Evolutionary conservation across 2,329 filamentous ascomycete genomes (phyloP), one percentile per base, ranked within the genome.

Genomic region (Elsinoe fawcettii): DNA sequence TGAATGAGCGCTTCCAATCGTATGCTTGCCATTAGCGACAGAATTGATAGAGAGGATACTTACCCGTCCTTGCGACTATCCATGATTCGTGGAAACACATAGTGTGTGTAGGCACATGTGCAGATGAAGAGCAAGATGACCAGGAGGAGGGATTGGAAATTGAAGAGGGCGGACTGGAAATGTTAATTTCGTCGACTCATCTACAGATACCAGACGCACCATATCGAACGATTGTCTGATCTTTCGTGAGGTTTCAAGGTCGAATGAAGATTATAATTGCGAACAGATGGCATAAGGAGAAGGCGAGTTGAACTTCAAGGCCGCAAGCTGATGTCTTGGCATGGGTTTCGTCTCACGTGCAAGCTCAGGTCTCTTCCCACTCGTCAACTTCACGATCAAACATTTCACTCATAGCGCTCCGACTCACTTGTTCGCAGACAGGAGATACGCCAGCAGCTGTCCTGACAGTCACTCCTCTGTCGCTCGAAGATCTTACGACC

Each of bases 91-190:
- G 93, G 92, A 68, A 93, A 88, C 62, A 95, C 84, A 66, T 88
- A 87, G 77, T 97, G 93, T 58, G 90, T 82, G 75, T 99, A 97
- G 61, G 93, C 85, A 73, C 88, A 91, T 58, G 93, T 96, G 81
- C 93, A 99, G 69, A 97, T 95, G 65, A 95, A 84, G 65, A 99
- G 86, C 54, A 99, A 84, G 67, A 99, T 84, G 64, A 96, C 92
- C 66, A 97, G 83, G 66, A 99, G 83, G 65, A 97, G 87, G 59
- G 90, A 95, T 74, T 96, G 90, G 78, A 99, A 97, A 77, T 97
- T 97, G 85, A 99, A 96, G 68, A 99, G 86, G 57, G 93, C 93
- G 59, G 93, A 88, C 93, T 96, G 67, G 53, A 18, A 22, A 36
- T 36, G 16, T 60, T 39, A 59, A 54, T 30, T 11, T 18, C 41